Conservation (phyloP, 139 green algal genomes). For the Micractinium sp. region DNA sequence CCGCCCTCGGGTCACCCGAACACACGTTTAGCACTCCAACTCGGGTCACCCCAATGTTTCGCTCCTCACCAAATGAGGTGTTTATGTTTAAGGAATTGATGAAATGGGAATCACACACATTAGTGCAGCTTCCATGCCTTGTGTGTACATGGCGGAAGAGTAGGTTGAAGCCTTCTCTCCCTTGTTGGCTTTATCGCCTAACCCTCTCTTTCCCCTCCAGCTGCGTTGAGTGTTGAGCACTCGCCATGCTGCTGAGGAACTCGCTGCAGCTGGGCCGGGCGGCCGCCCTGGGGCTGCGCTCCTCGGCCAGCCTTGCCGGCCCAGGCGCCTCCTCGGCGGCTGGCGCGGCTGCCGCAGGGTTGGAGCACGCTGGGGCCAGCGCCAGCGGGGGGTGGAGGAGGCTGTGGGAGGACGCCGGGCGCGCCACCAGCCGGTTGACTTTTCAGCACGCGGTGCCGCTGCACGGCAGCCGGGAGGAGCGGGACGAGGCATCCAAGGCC, state of each 20-base stretch:
- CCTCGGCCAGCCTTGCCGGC: background rate
- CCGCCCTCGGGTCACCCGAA: no score
- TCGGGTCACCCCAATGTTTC: no score
- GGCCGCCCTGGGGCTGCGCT: background rate
- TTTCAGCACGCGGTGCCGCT: background rate
- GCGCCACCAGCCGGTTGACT: background rate
- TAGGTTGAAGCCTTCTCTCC: background rate
- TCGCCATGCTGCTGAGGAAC: background rate
- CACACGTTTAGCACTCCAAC: no score
- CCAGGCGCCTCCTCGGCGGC: background rate
- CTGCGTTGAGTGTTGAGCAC: background rate
- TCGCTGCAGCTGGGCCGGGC: conserved; percentile 15
- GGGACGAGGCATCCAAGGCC: background rate
- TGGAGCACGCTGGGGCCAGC: background rate
- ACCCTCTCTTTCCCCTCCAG: background rate
- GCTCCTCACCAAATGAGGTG: no score
- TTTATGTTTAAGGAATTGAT: no score
- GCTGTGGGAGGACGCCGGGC: background rate
- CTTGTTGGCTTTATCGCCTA: background rate
- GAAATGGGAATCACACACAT: background rate
- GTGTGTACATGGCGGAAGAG: background rate
- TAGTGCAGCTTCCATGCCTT: background rate
- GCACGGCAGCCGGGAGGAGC: background rate
- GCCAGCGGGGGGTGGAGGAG: background rate
- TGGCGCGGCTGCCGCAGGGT: background rate